These are phyloP conservation scores for Chytriomyces hyalinus DNA, from an alignment of 192 early-diverging fungal species.

Conservation along the genomic window DNA sequence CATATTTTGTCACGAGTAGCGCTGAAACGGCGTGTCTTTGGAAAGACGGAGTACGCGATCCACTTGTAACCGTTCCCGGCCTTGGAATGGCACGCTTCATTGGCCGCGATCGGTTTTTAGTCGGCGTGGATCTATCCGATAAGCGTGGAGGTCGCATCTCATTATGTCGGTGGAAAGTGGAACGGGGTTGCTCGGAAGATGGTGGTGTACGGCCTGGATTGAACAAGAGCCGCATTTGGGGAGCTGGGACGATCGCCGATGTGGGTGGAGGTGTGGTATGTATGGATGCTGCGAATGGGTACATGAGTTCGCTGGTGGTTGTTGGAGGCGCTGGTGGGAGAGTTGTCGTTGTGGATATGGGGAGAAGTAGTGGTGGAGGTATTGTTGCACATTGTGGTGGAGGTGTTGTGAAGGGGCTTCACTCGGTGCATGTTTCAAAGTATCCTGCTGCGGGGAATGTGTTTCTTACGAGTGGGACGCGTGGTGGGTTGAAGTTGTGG, in stretches of 20 bases:
- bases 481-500: conserved; percentile 45
- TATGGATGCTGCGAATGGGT: conserved; percentile 14
- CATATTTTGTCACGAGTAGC: neutral
- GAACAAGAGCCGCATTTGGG: conserved; percentile 10
- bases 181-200: neutral
- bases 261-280: neutral
- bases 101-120: neutral
- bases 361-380: conserved; percentile 20
- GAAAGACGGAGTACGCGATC: conserved; percentile 33
- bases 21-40: conserved; percentile 39
- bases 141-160: neutral
- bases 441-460: neutral
- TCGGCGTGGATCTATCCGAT: neutral
- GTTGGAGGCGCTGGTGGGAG: neutral
- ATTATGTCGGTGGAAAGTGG: neutral
- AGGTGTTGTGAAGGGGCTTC: conserved; percentile 13
- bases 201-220: conserved; percentile 13
- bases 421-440: conserved; percentile 14
- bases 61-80: neutral
- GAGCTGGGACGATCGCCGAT: neutral
- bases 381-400: conserved; percentile 26
- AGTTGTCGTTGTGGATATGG: conserved; percentile 2
- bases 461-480: conserved; percentile 21
- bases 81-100: neutral
- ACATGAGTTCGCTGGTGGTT: neutral